Evolutionary conservation across 2,329 filamentous ascomycete species (phyloP).

Genomic region (Trichoderma asperellum): DNA sequence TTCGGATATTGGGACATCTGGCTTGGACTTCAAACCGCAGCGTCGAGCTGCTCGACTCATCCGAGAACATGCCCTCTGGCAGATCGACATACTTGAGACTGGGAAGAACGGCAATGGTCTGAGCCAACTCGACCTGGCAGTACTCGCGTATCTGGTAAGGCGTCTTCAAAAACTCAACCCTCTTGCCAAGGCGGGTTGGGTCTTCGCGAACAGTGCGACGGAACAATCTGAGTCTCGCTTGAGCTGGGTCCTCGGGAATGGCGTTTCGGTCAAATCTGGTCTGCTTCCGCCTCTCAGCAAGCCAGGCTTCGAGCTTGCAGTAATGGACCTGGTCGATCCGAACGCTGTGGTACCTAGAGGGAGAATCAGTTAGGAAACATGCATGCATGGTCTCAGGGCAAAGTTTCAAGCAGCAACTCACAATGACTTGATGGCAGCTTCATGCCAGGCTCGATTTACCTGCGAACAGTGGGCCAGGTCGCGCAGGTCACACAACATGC

Average conservation of each 20-base stretch:
- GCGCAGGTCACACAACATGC: constrained; percentile 91
- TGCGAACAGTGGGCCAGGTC: constrained; percentile 80
- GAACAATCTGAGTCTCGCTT: constrained; percentile 75
- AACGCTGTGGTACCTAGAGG: constrained; percentile 77
- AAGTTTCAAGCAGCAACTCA: constrained; percentile 49
- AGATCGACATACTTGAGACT: constrained; percentile 89
- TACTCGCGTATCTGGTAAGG: constrained; percentile 95
- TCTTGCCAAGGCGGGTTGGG: constrained; percentile 65
- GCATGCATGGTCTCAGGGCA: not conserved
- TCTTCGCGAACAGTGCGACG: constrained; percentile 82
- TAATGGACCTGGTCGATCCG: constrained; percentile 95
- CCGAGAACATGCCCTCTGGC: constrained; percentile 82
- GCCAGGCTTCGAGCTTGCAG: constrained; percentile 81
- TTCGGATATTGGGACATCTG: constrained; percentile 79
- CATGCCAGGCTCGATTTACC: constrained; percentile 74
- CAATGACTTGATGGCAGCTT: constrained; percentile 57
- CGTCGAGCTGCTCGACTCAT: constrained; percentile 74
- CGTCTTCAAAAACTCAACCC: constrained; percentile 80
- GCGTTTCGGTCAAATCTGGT: constrained; percentile 75
- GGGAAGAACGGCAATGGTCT: constrained; percentile 81
- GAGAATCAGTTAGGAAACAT: not conserved
- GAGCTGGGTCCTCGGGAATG: constrained; percentile 78
- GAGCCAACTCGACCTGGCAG: constrained; percentile 79
- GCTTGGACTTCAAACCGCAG: constrained; percentile 84
- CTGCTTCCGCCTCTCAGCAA: constrained; percentile 78